phyloP scores from a whole-genome alignment of 2,329 filamentous ascomycete species.

The Thielaviopsis ethacetica region DNA sequence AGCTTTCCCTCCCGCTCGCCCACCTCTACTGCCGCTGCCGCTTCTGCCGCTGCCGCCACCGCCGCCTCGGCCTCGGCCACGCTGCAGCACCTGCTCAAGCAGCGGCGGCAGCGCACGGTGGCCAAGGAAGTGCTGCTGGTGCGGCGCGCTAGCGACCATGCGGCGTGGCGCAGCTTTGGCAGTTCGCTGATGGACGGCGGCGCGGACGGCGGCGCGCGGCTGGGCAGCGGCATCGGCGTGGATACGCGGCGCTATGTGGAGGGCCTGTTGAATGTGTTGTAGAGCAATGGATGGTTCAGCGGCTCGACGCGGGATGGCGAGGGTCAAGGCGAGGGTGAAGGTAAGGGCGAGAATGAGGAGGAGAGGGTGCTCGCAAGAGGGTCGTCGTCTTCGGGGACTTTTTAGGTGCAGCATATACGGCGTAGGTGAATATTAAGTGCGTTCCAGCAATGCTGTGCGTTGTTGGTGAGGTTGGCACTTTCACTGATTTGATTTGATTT shows the following conservation, averaged over 20 bases:
- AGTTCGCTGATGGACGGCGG: conserved; percentile 16
- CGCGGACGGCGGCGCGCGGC: conserved; percentile 34
- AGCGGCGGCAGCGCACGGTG: conserved; percentile 13
- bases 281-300: conserved; percentile 4
- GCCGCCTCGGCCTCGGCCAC: conserved; percentile 12
- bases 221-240: conserved; percentile 59
- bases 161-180: conserved; percentile 22
- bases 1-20: not conserved
- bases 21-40: too few relatives aligned
- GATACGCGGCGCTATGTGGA: conserved; percentile 65
- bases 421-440: too few relatives aligned
- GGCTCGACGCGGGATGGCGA: not conserved
- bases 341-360: too few relatives aligned
- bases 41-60: not conserved
- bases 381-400: not conserved
- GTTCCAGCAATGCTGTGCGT: too few relatives aligned
- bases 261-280: conserved; percentile 38
- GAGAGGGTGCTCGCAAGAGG: not conserved
- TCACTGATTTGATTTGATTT: too few relatives aligned
- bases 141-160: conserved; percentile 41
- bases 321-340: too few relatives aligned
- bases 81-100: not conserved
- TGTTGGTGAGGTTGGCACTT: too few relatives aligned
- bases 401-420: not conserved
- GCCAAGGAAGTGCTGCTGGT: conserved; percentile 47